phyloP scores from a whole-genome alignment of 176 grass and related monocot genomes.

The maize (Zea mays) region Zm-B73-REFERENCE-NAM-5.0 NC_050099.1:246693501-246694000 shows the following conservation, averaged over 20 bases:
- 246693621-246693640: constrained; percentile 7
- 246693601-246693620: constrained; percentile 3
- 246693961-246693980: not conserved
- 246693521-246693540: not conserved
- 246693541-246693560: not conserved
- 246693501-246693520: not conserved
- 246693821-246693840: constrained; percentile 88
- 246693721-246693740: constrained; percentile 20
- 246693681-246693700: constrained; percentile 91
- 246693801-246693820: constrained; percentile 60
- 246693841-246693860: constrained; percentile 99
- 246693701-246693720: constrained; percentile 74
- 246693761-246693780: not conserved
- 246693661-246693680: constrained; percentile 97
- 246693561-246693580: constrained; percentile 1
- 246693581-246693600: not conserved
- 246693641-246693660: constrained; percentile 81
- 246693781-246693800: not conserved
- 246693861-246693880: constrained; percentile 90
- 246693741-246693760: not conserved
- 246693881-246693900: constrained; percentile 93
- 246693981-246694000: not conserved
- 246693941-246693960: not conserved
- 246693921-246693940: constrained; percentile 34
- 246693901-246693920: constrained; percentile 99